A percentile compares a stretch with the other conserved stretches of the same genome.
Conservation (phyloP, 208 protist genomes). For the Leptomonas seymouri region DNA sequence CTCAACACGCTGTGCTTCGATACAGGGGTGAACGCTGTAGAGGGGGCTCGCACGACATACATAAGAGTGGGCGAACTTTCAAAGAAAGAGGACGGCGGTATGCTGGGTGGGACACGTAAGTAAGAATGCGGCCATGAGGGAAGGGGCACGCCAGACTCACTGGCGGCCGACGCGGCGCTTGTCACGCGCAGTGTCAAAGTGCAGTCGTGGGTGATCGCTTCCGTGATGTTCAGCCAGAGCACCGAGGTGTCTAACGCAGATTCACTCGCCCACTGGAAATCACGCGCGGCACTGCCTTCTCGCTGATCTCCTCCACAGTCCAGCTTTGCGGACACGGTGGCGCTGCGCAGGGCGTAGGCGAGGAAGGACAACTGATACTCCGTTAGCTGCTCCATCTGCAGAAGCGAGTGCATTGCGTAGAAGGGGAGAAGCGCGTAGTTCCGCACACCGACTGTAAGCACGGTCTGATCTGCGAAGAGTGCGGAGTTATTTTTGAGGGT, state of each 20-base stretch:
- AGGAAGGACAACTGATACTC: constrained; percentile 31
- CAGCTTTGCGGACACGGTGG: constrained; percentile 24
- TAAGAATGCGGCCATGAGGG: constrained; percentile 30
- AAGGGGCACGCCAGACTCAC: constrained; percentile 10
- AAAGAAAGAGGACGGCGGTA: constrained; percentile 19
- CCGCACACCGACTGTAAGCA: constrained; percentile 21
- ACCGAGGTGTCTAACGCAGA: constrained; percentile 21
- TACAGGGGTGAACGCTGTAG: not conserved
- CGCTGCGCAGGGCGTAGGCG: constrained; percentile 29
- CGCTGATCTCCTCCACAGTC: constrained; percentile 2
- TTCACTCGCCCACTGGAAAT: constrained; percentile 15
- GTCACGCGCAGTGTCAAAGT: constrained; percentile 16
- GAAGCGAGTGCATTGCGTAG: constrained; percentile 18
- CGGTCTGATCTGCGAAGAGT: constrained; percentile 25
- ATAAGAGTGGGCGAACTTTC: constrained; percentile 9
- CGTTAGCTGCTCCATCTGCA: constrained; percentile 21
- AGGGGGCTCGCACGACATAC: constrained; percentile 14
- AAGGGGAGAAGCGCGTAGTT: constrained; percentile 20
- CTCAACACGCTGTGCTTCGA: constrained; percentile 9
- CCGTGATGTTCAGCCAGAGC: constrained; percentile 20
- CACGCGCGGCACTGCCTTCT: not conserved
- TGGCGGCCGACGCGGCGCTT: constrained; percentile 2
- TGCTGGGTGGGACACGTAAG: constrained; percentile 8
- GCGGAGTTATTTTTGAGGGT: constrained; percentile 17
- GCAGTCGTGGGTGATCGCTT: constrained; percentile 13